Conservation (phyloP, 352 stramenopile species). For the Pythium vanterpoolii region DNA sequence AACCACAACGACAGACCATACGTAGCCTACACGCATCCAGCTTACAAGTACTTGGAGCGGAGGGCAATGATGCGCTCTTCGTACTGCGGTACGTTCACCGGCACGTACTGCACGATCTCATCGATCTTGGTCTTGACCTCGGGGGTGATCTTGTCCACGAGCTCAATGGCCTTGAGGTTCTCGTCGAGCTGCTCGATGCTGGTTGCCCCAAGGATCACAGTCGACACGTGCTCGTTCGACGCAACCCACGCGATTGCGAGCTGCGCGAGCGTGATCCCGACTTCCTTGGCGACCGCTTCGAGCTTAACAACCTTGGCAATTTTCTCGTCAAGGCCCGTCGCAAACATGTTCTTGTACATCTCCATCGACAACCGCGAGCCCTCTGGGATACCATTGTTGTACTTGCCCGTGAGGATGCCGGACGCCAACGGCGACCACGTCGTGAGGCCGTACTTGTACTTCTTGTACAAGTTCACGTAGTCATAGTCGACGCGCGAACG, state of each 20-base stretch:
- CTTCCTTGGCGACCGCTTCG: slow-evolving; percentile 45
- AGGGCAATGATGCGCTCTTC: slow-evolving; percentile 19
- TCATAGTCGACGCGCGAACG: slow-evolving; percentile 54
- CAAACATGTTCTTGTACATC: slow-evolving; percentile 39
- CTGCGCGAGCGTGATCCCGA: slow-evolving; percentile 58
- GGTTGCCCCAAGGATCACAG: slow-evolving; percentile 48
- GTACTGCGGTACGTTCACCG: slow-evolving; percentile 21
- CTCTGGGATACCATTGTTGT: slow-evolving; percentile 40
- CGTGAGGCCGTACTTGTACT: slow-evolving; percentile 44
- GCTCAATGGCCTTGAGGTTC: slow-evolving; percentile 36
- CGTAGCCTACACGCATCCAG: too few species aligned
- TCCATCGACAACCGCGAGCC: slow-evolving; percentile 52
- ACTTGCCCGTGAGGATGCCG: slow-evolving; percentile 62
- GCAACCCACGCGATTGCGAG: slow-evolving; percentile 48
- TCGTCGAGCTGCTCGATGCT: slow-evolving; percentile 45
- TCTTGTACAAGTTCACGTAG: slow-evolving; percentile 60
- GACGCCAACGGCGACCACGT: slow-evolving; percentile 35
- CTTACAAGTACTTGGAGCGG: slow-evolving; percentile 24
- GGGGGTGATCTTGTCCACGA: slow-evolving; percentile 34
- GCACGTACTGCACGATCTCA: slow-evolving; percentile 26
- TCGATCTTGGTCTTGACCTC: neutral
- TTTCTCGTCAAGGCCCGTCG: slow-evolving; percentile 45
- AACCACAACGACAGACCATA: too few species aligned
- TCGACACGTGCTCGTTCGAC: slow-evolving; percentile 49
- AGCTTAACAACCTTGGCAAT: slow-evolving; percentile 40